A percentile compares a stretch with the other conserved stretches of the same genome.
Conservation (phyloP, 345 rosid species). For the Salix viminalis region DNA sequence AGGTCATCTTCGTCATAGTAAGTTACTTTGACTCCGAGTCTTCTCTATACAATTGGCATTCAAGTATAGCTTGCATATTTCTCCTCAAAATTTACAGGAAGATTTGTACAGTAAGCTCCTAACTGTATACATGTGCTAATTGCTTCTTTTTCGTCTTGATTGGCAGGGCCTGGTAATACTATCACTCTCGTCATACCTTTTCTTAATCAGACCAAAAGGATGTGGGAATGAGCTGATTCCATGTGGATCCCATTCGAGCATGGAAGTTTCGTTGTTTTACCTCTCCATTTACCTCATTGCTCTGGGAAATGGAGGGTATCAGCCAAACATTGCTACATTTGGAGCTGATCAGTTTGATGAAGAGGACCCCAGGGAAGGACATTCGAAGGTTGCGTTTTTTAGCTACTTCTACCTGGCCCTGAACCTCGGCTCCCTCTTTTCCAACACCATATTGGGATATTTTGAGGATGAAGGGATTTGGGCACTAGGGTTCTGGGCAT, state of each 20-base stretch:
- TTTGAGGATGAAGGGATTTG: slow-evolving; percentile 91
- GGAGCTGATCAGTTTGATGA: slow-evolving; percentile 99
- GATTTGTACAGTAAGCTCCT: not conserved
- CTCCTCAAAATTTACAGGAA: not conserved
- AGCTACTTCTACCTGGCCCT: slow-evolving; percentile 95
- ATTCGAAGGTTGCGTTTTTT: slow-evolving; percentile 81
- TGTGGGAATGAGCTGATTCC: slow-evolving; percentile 68
- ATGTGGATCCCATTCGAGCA: slow-evolving; percentile 67
- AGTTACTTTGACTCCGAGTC: slow-evolving; percentile 17
- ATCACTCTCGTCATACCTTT: slow-evolving; percentile 69
- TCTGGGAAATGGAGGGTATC: slow-evolving; percentile 93
- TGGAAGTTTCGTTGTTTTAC: slow-evolving; percentile 69
- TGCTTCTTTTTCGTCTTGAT: not conserved
- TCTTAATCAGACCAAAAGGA: slow-evolving; percentile 74
- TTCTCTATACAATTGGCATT: not conserved
- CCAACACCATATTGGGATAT: slow-evolving; percentile 86
- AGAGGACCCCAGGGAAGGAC: slow-evolving; percentile 77
- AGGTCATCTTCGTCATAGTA: slow-evolving; percentile 86
- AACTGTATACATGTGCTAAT: not conserved
- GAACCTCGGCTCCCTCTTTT: slow-evolving; percentile 94
- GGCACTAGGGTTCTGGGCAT: slow-evolving; percentile 93
- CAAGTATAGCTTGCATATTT: not conserved
- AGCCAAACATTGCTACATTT: slow-evolving; percentile 91
- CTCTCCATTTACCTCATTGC: slow-evolving; percentile 85
- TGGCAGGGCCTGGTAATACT: slow-evolving; percentile 72